phyloP scores from a whole-genome alignment of 73 alveolate species.

The Paramecium bursaria region DNA sequence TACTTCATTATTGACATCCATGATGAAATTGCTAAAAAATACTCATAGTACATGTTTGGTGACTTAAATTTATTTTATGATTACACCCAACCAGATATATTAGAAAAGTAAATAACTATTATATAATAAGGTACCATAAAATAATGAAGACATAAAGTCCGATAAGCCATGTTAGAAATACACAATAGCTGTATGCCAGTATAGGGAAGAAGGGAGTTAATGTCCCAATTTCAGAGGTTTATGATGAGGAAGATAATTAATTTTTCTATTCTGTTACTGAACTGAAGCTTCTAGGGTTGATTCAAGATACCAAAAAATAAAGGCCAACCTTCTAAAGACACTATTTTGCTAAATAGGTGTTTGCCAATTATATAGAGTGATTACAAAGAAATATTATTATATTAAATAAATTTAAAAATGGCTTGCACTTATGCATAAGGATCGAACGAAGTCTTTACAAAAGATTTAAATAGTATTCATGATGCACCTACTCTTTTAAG shows the following conservation, averaged over 20 bases:
- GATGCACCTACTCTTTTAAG: too few relatives aligned
- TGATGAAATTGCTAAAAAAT: too few relatives aligned
- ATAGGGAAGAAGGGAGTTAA: neutral
- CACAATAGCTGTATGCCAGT: neutral
- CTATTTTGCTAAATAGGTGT: conserved; percentile 8
- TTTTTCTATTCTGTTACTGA: conserved; percentile 9
- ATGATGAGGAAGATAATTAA: neutral
- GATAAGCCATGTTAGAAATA: neutral
- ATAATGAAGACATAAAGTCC: neutral
- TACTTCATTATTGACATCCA: neutral
- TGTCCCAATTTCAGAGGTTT: neutral
- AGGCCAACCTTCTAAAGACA: conserved; percentile 19
- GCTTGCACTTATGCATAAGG: too few relatives aligned
- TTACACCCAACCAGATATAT: neutral
- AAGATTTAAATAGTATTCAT: too few relatives aligned
- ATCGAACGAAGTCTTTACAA: too few relatives aligned
- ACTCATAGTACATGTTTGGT: neutral
- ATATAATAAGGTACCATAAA: neutral
- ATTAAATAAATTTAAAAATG: too few relatives aligned
- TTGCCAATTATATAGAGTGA: conserved; percentile 34
- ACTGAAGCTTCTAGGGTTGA: neutral
- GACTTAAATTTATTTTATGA: neutral
- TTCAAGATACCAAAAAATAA: conserved; percentile 16
- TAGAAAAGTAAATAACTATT: too few relatives aligned
- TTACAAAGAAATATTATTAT: too few relatives aligned